Percentiles rank a stretch among this genome's conserved stretches.
phyloP scores from a whole-genome alignment of 495 filamentous ascomycete species.

The Talaromyces trachyspermus region DNA sequence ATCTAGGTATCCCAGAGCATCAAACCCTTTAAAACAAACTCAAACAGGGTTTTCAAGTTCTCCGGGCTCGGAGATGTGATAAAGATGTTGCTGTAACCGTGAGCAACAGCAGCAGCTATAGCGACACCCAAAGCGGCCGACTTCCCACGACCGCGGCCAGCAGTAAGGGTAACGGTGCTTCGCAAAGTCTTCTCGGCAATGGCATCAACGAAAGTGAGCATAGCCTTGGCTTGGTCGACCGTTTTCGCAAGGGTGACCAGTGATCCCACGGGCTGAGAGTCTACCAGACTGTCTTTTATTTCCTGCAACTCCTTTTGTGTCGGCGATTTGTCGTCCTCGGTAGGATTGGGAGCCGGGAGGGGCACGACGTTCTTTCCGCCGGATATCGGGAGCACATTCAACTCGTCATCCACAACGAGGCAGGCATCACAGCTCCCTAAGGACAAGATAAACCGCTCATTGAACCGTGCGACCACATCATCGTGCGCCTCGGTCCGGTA shows the following conservation, averaged over 20 bases:
- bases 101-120: slow-evolving; percentile 86
- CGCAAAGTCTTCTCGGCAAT: slow-evolving; percentile 93
- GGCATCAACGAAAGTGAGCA: slow-evolving; percentile 91
- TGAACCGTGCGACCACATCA: slow-evolving; percentile 94
- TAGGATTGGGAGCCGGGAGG: slow-evolving; percentile 60
- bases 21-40: slow-evolving; percentile 97
- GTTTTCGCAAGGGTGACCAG: slow-evolving; percentile 80
- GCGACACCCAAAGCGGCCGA: slow-evolving; percentile 92
- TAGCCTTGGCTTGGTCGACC: slow-evolving; percentile 89
- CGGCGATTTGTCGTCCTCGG: slow-evolving; percentile 56
- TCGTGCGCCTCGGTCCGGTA: slow-evolving; percentile 96
- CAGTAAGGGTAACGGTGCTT: slow-evolving; percentile 89
- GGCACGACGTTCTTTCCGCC: slow-evolving; percentile 88
- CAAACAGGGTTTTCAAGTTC: slow-evolving; percentile 96
- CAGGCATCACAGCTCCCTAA: slow-evolving; percentile 91
- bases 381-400: slow-evolving; percentile 96
- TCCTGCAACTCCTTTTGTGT: slow-evolving; percentile 71
- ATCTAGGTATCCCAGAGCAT: slow-evolving; percentile 85
- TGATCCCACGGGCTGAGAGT: slow-evolving; percentile 78
- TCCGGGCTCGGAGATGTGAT: slow-evolving; percentile 98
- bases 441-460: slow-evolving; percentile 94
- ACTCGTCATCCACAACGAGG: slow-evolving; percentile 92
- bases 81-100: slow-evolving; percentile 99
- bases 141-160: slow-evolving; percentile 92
- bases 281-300: slow-evolving; percentile 80